These are phyloP conservation scores for Monilinia aucupariae DNA, from an alignment of 2,329 filamentous ascomycete genomes.

Conservation along the genomic window DNA sequence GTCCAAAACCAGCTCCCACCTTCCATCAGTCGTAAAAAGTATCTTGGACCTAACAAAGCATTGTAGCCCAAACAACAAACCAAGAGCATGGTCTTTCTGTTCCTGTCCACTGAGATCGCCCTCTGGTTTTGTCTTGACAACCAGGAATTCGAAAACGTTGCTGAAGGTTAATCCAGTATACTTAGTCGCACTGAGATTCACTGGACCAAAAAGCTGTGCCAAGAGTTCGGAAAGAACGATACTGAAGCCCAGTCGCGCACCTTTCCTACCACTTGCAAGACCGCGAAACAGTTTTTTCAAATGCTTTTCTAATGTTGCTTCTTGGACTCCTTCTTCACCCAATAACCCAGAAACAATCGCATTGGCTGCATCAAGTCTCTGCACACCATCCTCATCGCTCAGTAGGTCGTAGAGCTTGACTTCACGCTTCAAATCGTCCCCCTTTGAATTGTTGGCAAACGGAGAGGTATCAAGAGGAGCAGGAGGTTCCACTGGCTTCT, in stretches of 20 bases:
- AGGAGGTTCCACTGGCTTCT: constrained; percentile 18
- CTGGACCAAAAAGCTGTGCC: constrained; percentile 58
- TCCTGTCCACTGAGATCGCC: constrained; percentile 62
- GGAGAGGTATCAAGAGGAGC: constrained; percentile 32
- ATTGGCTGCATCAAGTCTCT: constrained; percentile 54
- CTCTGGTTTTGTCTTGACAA: constrained; percentile 50
- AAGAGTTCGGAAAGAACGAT: constrained; percentile 80
- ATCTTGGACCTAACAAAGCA: constrained; percentile 76
- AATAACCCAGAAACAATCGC: constrained; percentile 53
- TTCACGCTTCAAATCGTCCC: constrained; percentile 53
- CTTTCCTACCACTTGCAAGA: constrained; percentile 83
- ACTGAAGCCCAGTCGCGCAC: constrained; percentile 82
- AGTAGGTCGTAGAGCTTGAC: constrained; percentile 56
- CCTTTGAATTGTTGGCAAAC: constrained; percentile 49
- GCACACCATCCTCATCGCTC: constrained; percentile 51
- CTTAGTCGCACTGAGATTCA: constrained; percentile 40
- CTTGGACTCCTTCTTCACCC: constrained; percentile 44
- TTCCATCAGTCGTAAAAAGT: constrained; percentile 54
- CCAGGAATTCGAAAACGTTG: constrained; percentile 47
- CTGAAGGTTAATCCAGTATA: constrained; percentile 55
- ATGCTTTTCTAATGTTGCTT: constrained; percentile 52
- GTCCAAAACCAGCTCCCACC: constrained; percentile 65
- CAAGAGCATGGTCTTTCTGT: constrained; percentile 78
- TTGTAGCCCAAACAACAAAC: constrained; percentile 80
- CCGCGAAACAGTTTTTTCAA: constrained; percentile 73